These are phyloP conservation scores for Cercospora nicotianae DNA, from an alignment of 2,329 filamentous ascomycete species.

Conservation along the genomic window DNA sequence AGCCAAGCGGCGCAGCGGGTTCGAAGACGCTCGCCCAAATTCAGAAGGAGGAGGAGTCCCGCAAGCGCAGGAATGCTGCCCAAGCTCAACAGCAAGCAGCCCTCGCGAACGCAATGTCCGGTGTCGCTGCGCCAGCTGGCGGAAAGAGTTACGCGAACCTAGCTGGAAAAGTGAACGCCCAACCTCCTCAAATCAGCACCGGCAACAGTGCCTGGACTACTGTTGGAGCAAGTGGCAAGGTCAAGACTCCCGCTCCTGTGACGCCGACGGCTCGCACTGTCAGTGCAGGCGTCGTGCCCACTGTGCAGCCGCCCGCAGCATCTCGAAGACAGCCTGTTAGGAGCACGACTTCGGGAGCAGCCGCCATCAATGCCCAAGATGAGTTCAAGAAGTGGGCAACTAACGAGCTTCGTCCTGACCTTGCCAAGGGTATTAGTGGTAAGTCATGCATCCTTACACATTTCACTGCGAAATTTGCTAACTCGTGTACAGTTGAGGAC, in stretches of 20 bases:
- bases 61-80: slow-evolving; percentile 72
- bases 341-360: slow-evolving; percentile 57
- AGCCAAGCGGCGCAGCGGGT: slow-evolving; percentile 47
- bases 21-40: slow-evolving; percentile 96
- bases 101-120: slow-evolving; percentile 43
- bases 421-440: slow-evolving; percentile 68
- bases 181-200: slow-evolving; percentile 43
- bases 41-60: slow-evolving; percentile 89
- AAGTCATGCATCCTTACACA: slow-evolving; percentile 34
- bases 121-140: slow-evolving; percentile 46
- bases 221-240: slow-evolving; percentile 89
- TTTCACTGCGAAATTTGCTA: slow-evolving; percentile 32
- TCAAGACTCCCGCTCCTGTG: slow-evolving; percentile 67
- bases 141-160: slow-evolving; percentile 95
- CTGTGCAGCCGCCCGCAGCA: slow-evolving; percentile 31
- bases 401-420: slow-evolving; percentile 71
- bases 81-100: slow-evolving; percentile 48
- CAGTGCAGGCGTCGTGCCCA: slow-evolving; percentile 46
- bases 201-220: slow-evolving; percentile 81
- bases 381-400: slow-evolving; percentile 95
- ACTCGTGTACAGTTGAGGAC: slow-evolving; percentile 63
- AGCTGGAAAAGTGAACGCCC: slow-evolving; percentile 68
- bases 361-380: slow-evolving; percentile 68
- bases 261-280: slow-evolving; percentile 49
- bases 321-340: slow-evolving; percentile 46